Evolutionary conservation across 441 rosid genomes (phyloP).

Genomic region (Gossypium aridum): DNA sequence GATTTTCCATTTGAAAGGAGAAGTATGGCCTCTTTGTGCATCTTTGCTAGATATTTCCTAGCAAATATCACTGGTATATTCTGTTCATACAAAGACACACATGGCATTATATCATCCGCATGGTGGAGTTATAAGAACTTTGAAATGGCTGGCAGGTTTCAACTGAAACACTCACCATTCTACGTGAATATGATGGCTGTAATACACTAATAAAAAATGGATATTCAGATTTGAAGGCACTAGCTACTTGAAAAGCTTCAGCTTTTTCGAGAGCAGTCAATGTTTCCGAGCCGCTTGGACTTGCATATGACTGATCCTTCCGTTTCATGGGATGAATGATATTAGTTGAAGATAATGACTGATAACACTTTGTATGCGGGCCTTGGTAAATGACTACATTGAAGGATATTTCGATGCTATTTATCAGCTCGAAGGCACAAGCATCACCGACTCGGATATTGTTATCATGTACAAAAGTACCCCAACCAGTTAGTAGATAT

Average conservation of each 20-base stretch:
- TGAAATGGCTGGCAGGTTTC: background rate
- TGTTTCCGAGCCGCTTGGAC: background rate
- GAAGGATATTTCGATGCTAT: background rate
- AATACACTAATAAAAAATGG: conserved; percentile 2
- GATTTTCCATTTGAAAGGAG: conserved; percentile 3
- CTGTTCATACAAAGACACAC: background rate
- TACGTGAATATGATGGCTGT: background rate
- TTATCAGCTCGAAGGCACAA: conserved; percentile 9
- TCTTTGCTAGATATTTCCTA: background rate
- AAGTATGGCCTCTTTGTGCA: background rate
- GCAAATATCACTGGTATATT: background rate
- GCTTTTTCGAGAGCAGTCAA: background rate
- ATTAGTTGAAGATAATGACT: background rate
- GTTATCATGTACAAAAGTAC: conserved; percentile 5
- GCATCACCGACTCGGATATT: conserved; percentile 7
- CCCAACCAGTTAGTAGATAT: background rate
- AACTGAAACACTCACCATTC: conserved; percentile 3
- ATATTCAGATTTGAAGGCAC: conserved; percentile 11
- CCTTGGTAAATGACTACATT: background rate
- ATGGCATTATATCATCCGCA: background rate
- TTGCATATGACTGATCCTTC: background rate
- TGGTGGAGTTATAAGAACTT: background rate
- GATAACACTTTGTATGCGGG: background rate
- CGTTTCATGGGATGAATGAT: background rate
- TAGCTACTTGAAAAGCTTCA: background rate